Evolutionary conservation across 2,329 filamentous ascomycete species (phyloP).

Genomic region (Hortaea werneckii): DNA sequence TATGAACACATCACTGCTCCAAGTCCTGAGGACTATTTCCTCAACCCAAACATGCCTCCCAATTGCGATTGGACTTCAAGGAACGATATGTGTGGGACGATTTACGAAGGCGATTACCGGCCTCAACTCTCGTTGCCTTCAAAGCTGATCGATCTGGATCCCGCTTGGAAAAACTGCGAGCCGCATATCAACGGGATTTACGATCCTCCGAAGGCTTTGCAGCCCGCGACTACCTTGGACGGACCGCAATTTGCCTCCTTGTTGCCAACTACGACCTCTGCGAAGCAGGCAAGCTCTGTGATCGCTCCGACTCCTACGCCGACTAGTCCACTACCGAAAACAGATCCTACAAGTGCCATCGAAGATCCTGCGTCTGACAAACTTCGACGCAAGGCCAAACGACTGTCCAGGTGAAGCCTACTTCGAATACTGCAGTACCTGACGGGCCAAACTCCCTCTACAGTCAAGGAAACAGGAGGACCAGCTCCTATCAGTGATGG

Average conservation of each 20-base stretch:
- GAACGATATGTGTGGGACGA: background rate
- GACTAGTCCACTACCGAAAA: background rate
- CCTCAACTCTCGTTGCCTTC: background rate
- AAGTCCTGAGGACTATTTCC: background rate
- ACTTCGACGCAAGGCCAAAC: background rate
- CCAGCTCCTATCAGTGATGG: background rate
- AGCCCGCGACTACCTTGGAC: background rate
- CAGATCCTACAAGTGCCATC: background rate
- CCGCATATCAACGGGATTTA: background rate
- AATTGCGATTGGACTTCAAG: background rate
- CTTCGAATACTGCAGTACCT: background rate
- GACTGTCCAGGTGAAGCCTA: background rate
- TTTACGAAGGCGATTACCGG: background rate
- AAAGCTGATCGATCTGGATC: background rate
- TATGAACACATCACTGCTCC: background rate
- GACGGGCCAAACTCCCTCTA: background rate
- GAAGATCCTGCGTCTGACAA: background rate
- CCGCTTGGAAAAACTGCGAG: background rate
- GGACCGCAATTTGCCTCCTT: background rate
- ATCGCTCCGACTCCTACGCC: background rate
- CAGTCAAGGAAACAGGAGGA: background rate
- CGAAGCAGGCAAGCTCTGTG: background rate
- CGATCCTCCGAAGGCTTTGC: background rate
- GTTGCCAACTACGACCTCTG: background rate
- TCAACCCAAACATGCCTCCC: background rate